Evolutionary conservation across 2,329 filamentous ascomycete species (phyloP).

Genomic region (Iodosphaeria phyllophila): DNA sequence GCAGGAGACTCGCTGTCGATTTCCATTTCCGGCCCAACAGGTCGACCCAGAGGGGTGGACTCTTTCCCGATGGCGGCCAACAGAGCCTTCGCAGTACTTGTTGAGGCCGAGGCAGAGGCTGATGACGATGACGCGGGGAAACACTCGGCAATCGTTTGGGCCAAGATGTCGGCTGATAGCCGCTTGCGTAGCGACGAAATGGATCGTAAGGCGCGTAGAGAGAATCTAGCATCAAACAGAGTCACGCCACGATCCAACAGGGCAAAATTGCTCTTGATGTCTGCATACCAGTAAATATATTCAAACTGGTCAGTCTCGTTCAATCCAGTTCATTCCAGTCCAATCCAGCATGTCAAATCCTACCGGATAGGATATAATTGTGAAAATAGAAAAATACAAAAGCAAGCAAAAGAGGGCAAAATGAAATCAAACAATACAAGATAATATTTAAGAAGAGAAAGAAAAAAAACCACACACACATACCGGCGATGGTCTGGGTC

Average conservation of each 20-base stretch:
- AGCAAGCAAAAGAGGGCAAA: too few species aligned
- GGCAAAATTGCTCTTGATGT: constrained; percentile 87
- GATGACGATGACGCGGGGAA: constrained; percentile 45
- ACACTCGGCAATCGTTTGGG: constrained; percentile 63
- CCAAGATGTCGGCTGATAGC: constrained; percentile 63
- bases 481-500: constrained; percentile 41
- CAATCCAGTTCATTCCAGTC: too few species aligned
- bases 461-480: constrained; percentile 12
- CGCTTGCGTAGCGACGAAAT: constrained; percentile 93
- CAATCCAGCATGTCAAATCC: too few species aligned
- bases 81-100: constrained; percentile 54
- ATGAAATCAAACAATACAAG: too few species aligned
- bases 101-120: constrained; percentile 39
- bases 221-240: constrained; percentile 89
- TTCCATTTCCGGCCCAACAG: constrained; percentile 49
- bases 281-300: too few species aligned
- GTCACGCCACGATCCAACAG: constrained; percentile 82
- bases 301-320: too few species aligned
- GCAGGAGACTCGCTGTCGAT: constrained; percentile 49
- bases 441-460: too few species aligned
- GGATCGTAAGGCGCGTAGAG: constrained; percentile 79
- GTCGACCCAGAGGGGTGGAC: constrained; percentile 40
- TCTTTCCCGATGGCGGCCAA: constrained; percentile 51
- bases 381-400: too few species aligned
- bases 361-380: too few species aligned